Conservation (phyloP, 1,284 basidiomycete species). For the Ganoderma multipileum region DNA sequence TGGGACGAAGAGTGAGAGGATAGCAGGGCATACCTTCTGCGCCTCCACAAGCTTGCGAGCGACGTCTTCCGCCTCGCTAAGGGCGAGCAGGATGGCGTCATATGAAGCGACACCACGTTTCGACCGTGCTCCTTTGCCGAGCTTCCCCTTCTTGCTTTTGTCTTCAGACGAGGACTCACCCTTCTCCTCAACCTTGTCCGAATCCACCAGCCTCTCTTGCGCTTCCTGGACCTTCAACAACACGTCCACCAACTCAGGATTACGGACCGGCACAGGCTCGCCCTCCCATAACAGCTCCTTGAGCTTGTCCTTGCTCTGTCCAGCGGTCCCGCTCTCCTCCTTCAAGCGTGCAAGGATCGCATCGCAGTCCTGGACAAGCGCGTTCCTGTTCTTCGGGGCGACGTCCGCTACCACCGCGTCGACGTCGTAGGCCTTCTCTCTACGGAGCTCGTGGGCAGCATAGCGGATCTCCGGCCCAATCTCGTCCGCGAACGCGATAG, state of each 20-base stretch:
- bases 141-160: slow-evolving; percentile 45
- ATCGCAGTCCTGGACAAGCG: slow-evolving; percentile 73
- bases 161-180: slow-evolving; percentile 4
- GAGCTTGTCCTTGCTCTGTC: slow-evolving; percentile 38
- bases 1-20: background rate
- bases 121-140: slow-evolving; percentile 52
- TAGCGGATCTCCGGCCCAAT: slow-evolving; percentile 92
- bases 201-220: slow-evolving; percentile 57
- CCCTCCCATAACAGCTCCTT: slow-evolving; percentile 80
- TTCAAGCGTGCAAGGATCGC: slow-evolving; percentile 61
- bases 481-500: slow-evolving; percentile 85
- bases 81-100: slow-evolving; percentile 80
- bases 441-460: slow-evolving; percentile 88
- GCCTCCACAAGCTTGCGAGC: slow-evolving; percentile 81
- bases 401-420: slow-evolving; percentile 81
- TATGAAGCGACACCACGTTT: slow-evolving; percentile 83
- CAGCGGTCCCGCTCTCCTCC: slow-evolving; percentile 47
- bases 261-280: slow-evolving; percentile 84
- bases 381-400: slow-evolving; percentile 62
- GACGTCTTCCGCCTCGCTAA: slow-evolving; percentile 89
- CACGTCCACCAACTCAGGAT: slow-evolving; percentile 91
- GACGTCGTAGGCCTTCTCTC: slow-evolving; percentile 81
- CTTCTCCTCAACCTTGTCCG: slow-evolving; percentile 38
- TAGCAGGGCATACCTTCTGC: slow-evolving; percentile 63
- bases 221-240: slow-evolving; percentile 86